Percentiles rank a stretch among this genome's conserved stretches.
phyloP scores from a whole-genome alignment of 2,329 filamentous ascomycete species.

The Stagonosporopsis rhizophila region DNA sequence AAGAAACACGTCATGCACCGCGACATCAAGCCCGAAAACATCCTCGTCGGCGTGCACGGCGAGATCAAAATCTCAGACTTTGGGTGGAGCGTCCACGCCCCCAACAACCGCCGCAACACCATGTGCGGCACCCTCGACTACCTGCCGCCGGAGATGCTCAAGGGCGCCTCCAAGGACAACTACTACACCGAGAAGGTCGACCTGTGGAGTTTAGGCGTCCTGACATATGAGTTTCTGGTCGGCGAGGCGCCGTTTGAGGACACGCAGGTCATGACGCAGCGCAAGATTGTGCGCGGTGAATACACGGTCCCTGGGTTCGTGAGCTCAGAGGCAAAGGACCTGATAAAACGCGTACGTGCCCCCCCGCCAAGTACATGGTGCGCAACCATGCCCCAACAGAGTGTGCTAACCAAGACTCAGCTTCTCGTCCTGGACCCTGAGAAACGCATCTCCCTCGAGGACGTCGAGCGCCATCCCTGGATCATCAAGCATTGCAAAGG shows the following conservation, averaged over 20 bases:
- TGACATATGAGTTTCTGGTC: constrained; percentile 95
- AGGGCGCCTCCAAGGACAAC: constrained; percentile 79
- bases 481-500: constrained; percentile 89
- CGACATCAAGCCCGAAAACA: constrained; percentile 98
- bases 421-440: constrained; percentile 89
- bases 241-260: constrained; percentile 98
- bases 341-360: constrained; percentile 82
- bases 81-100: constrained; percentile 97
- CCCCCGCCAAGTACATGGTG: too few relatives aligned
- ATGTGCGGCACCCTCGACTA: constrained; percentile 99
- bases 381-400: too few relatives aligned
- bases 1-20: constrained; percentile 97
- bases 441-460: constrained; percentile 87
- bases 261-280: constrained; percentile 90
- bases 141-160: constrained; percentile 97
- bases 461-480: constrained; percentile 92
- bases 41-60: constrained; percentile 92
- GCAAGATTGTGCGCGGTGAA: constrained; percentile 85
- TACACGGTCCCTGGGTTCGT: constrained; percentile 93
- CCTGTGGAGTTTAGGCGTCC: constrained; percentile 90
- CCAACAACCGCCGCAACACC: constrained; percentile 90
- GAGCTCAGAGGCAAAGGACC: constrained; percentile 85
- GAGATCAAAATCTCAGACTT: constrained; percentile 99
- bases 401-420: constrained; percentile 23
- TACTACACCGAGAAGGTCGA: constrained; percentile 96